Conservation (phyloP, 768 basidiomycete genomes). For the Coprinopsis strossmayeri region DNA sequence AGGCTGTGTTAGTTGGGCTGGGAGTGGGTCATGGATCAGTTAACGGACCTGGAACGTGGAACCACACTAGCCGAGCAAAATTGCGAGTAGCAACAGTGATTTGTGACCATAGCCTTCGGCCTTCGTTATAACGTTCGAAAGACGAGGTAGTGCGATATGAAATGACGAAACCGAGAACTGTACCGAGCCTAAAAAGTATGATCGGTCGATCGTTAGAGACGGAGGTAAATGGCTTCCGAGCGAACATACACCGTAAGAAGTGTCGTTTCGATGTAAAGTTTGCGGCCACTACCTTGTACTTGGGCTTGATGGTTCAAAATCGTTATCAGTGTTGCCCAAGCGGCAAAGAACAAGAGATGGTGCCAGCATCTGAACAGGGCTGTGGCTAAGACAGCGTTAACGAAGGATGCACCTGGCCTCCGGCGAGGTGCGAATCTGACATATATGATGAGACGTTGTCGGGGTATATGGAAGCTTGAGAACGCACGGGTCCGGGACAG, state of each 20-base stretch:
- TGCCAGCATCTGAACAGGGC: slow-evolving; percentile 59
- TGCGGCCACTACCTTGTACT: too few relatives aligned
- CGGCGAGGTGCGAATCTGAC: slow-evolving; percentile 33
- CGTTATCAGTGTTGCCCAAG: slow-evolving; percentile 53
- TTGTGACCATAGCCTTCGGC: slow-evolving; percentile 60
- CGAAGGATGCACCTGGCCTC: slow-evolving; percentile 29
- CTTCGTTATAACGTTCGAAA: slow-evolving; percentile 75
- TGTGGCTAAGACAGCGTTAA: slow-evolving; percentile 37
- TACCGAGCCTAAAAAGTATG: slow-evolving; percentile 36
- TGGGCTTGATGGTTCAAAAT: slow-evolving; percentile 43
- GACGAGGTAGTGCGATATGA: slow-evolving; percentile 68
- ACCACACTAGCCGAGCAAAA: slow-evolving; percentile 59
- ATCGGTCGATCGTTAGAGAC: background rate
- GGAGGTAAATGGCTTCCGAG: background rate
- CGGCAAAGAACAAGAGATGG: slow-evolving; percentile 56
- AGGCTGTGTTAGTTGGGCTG: background rate
- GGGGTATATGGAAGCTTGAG: background rate
- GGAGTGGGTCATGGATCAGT: background rate
- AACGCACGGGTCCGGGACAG: slow-evolving; percentile 34
- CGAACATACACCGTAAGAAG: slow-evolving; percentile 61
- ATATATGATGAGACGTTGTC: background rate
- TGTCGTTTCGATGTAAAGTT: slow-evolving; percentile 37
- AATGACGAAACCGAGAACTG: slow-evolving; percentile 69
- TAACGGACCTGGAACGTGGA: slow-evolving; percentile 52
- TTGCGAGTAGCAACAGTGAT: slow-evolving; percentile 53